Base-by-base conservation (phyloP, 352 stramenopile species). In the Phytopythium aichiense region DNA sequence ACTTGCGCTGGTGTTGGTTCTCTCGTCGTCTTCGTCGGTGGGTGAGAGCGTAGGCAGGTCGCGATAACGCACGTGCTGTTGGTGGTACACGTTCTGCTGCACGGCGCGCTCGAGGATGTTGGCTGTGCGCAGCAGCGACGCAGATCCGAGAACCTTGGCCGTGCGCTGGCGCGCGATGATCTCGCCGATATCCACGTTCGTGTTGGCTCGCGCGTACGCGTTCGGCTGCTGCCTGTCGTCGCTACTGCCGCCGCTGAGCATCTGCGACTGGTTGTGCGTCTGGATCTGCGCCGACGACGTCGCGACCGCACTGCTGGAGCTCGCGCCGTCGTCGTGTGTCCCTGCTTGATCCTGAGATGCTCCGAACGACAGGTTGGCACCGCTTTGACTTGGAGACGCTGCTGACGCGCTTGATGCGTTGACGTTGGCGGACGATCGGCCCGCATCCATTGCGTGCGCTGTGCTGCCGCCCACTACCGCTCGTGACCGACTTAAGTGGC, bases 1-100 rank as follows among this genome's bases (percentile, higher is more conserved):
- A 8, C 1, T 11, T 5, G n/a, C 31, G 12, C 30, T 30, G 3
- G 9, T 58, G n/a, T 20, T 31, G 35, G 16, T 58, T 33, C 2
- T 56, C 31, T 13, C 30, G n/a, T 45, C 46, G 43, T 37, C 69
- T 66, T 5, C 55, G 18, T 37, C 20, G 37, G 57, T 50, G 16
- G 45, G 20, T 5, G 31, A 7, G 7, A 91, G 68, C 8, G 60
- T 68, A 0, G 87, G 85, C 42, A 92, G 89, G 45, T 95, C 79
- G 25, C 89, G 87, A 45, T 97, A 96, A 3, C 84, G 65, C 12
- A 96, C 68, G 50, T 97, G 89, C 25, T 91, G 74, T 30, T 77
- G 64, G 67, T 97, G 88, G 51, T 91, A 96, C 0, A 95, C 73
- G 63, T 96, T 96, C 62, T 97, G 89, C 63, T 96, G 88, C 12